Conservation (phyloP, 805 yeast species). For the Candida pseudofarinosa region DNA sequence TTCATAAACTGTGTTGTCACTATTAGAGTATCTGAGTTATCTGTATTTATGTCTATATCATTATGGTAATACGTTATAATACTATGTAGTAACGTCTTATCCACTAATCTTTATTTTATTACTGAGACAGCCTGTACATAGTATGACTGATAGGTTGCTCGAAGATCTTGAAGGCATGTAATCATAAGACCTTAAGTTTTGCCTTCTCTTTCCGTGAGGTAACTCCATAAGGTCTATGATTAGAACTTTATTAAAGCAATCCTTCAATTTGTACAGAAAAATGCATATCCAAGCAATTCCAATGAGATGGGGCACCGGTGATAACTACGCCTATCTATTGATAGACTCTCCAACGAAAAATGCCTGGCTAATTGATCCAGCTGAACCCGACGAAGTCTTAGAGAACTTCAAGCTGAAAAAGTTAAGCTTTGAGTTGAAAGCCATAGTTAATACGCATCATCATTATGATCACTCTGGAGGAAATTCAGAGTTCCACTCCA, state of each 20-base stretch:
- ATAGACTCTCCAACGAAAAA: slow-evolving; percentile 61
- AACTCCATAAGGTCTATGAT: background rate
- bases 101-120: background rate
- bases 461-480: slow-evolving; percentile 96
- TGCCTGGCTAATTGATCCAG: slow-evolving; percentile 90
- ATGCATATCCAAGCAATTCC: slow-evolving; percentile 85
- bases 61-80: too few species aligned
- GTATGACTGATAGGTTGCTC: background rate
- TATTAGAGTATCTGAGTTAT: too few species aligned
- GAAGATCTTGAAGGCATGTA: background rate
- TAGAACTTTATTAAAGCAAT: background rate
- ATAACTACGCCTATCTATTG: slow-evolving; percentile 82
- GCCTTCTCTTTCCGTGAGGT: too few species aligned
- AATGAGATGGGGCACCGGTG: slow-evolving; percentile 94
- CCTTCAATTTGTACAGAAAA: slow-evolving; percentile 24
- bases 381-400: slow-evolving; percentile 65
- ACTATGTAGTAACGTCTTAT: background rate
- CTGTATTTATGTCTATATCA: too few species aligned
- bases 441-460: slow-evolving; percentile 93
- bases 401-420: slow-evolving; percentile 44
- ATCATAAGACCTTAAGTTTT: background rate
- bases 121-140: background rate
- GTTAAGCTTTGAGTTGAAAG: slow-evolving; percentile 49
- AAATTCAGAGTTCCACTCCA: slow-evolving; percentile 45
- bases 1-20: too few species aligned